Evolutionary conservation across 2,329 filamentous ascomycete genomes (phyloP).

Genomic region (Pseudocercospora musae): DNA sequence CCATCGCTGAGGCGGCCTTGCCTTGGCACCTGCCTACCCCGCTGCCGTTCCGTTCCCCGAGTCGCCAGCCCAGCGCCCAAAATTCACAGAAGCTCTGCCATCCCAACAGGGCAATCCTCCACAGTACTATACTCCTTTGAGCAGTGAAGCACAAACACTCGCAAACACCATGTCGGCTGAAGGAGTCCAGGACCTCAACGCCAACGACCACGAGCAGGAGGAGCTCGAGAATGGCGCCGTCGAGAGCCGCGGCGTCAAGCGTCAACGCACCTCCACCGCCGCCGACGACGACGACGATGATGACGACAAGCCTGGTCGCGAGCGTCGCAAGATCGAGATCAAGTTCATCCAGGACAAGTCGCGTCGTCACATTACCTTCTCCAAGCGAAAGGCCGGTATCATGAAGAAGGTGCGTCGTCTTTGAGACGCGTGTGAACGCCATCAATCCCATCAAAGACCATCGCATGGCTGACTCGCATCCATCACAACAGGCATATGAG

Average conservation of each 20-base stretch:
- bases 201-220: slow-evolving; percentile 44
- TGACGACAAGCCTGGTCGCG: slow-evolving; percentile 94
- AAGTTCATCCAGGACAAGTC: slow-evolving; percentile 99
- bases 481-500: slow-evolving; percentile 80
- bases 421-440: slow-evolving; percentile 12
- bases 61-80: slow-evolving; percentile 1
- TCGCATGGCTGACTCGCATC: slow-evolving; percentile 15
- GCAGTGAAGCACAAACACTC: background rate
- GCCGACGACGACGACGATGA: slow-evolving; percentile 92
- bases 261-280: slow-evolving; percentile 67
- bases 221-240: slow-evolving; percentile 63
- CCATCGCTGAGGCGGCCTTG: background rate
- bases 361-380: slow-evolving; percentile 98
- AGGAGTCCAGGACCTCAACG: slow-evolving; percentile 23
- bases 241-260: slow-evolving; percentile 79
- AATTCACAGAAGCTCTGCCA: background rate
- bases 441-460: slow-evolving; percentile 9
- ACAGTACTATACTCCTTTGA: background rate
- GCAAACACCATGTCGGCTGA: slow-evolving; percentile 20
- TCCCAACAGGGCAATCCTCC: slow-evolving; percentile 1
- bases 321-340: slow-evolving; percentile 99
- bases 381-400: slow-evolving; percentile 98
- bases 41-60: slow-evolving; percentile 2
- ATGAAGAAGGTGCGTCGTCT: slow-evolving; percentile 86
- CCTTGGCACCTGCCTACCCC: slow-evolving; percentile 1